Conservation (phyloP, 2,329 filamentous ascomycete species). For the Penicillium sp. region DNA sequence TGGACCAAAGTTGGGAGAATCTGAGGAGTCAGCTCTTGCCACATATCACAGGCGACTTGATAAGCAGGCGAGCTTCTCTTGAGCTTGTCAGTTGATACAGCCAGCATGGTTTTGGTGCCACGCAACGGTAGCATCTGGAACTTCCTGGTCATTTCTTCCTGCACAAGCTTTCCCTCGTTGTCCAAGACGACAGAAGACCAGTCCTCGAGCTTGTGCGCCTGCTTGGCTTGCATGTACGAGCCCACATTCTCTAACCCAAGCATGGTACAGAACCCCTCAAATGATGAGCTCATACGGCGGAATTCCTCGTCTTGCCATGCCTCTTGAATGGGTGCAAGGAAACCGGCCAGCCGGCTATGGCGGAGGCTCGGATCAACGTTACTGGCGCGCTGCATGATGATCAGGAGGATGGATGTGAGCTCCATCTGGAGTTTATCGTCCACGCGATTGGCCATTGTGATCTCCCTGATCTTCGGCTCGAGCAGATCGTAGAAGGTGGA, state of each 20-base stretch:
- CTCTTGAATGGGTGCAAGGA: slow-evolving; percentile 80
- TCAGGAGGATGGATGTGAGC: slow-evolving; percentile 89
- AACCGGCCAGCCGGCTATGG: slow-evolving; percentile 73
- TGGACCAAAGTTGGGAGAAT: slow-evolving; percentile 87
- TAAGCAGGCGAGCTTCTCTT: slow-evolving; percentile 75
- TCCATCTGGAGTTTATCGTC: slow-evolving; percentile 86
- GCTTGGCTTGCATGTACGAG: slow-evolving; percentile 74
- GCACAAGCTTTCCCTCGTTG: slow-evolving; percentile 76
- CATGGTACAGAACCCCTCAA: slow-evolving; percentile 78
- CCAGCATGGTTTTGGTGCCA: slow-evolving; percentile 88
- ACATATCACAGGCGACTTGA: slow-evolving; percentile 77
- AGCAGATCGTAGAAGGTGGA: slow-evolving; percentile 86
- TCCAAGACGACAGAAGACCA: slow-evolving; percentile 83
- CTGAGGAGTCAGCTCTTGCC: slow-evolving; percentile 79
- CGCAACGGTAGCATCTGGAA: slow-evolving; percentile 79
- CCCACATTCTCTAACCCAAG: slow-evolving; percentile 82
- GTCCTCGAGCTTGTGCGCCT: slow-evolving; percentile 77
- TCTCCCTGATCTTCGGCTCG: slow-evolving; percentile 78
- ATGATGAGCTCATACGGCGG: slow-evolving; percentile 71
- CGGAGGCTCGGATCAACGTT: slow-evolving; percentile 74
- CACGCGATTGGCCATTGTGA: slow-evolving; percentile 72
- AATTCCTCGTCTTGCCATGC: slow-evolving; percentile 79
- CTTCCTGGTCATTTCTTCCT: slow-evolving; percentile 77
- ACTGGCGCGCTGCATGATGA: slow-evolving; percentile 87
- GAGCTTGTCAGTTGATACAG: slow-evolving; percentile 87